Conservation (phyloP, 257 asterid species). For the Pogostemon cablin region DNA sequence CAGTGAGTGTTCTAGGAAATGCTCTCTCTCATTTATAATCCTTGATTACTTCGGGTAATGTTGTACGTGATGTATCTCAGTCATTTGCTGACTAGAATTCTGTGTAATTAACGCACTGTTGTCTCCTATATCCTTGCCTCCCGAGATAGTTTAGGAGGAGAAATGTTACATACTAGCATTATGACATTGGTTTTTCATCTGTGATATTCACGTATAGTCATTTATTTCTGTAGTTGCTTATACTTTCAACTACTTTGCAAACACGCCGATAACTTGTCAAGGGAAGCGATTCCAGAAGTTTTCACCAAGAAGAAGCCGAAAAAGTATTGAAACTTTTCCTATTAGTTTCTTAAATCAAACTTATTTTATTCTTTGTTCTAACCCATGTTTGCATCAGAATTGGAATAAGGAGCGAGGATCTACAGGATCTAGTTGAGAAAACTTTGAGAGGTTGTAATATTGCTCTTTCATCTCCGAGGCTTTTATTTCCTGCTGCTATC, state of each 20-base stretch:
- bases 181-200: not conserved
- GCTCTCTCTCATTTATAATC: not conserved
- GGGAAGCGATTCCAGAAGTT: slow-evolving; percentile 68
- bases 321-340: slow-evolving; percentile 48
- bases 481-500: slow-evolving; percentile 84
- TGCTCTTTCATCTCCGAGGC: slow-evolving; percentile 98
- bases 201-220: slow-evolving; percentile 6
- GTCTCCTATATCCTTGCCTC: no score
- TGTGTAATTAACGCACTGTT: not conserved
- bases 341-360: slow-evolving; percentile 15
- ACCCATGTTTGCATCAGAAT: slow-evolving; percentile 53
- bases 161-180: not conserved
- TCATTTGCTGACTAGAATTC: not conserved
- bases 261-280: slow-evolving; percentile 77
- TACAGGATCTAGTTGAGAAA: slow-evolving; percentile 68
- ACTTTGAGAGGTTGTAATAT: slow-evolving; percentile 67
- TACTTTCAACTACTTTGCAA: slow-evolving; percentile 87
- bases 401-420: slow-evolving; percentile 89
- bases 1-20: not conserved
- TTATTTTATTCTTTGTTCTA: not conserved
- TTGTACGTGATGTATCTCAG: slow-evolving; percentile 4
- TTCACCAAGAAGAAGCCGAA: slow-evolving; percentile 72
- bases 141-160: not conserved
- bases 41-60: not conserved
- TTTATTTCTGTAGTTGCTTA: slow-evolving; percentile 65